A percentile compares a stretch with the other conserved stretches of the same genome.
phyloP scores from a whole-genome alignment of 768 basidiomycete species.

The Trametes villosa region DNA sequence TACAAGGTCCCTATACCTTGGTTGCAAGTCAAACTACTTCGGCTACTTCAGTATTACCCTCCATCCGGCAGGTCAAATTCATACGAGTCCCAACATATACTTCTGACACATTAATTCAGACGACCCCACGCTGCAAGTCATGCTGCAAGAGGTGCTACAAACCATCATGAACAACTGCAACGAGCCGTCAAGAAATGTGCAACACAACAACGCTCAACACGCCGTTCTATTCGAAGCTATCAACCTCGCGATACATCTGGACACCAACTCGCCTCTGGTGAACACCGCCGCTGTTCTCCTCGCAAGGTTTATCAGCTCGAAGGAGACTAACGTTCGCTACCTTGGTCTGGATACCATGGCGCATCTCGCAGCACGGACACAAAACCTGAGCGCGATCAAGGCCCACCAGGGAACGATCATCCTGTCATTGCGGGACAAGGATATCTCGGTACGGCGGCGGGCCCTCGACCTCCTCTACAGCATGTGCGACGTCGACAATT shows the following conservation, averaged over 20 bases:
- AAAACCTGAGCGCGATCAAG: constrained; percentile 91
- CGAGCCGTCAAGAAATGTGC: constrained; percentile 91
- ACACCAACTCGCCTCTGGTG: constrained; percentile 88
- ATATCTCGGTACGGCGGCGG: constrained; percentile 93
- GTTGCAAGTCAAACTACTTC: constrained; percentile 95
- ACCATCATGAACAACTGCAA: constrained; percentile 90
- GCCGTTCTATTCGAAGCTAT: constrained; percentile 99
- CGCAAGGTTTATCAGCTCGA: constrained; percentile 95
- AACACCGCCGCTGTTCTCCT: constrained; percentile 87
- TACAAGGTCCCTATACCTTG: constrained; percentile 98
- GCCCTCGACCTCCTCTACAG: constrained; percentile 96
- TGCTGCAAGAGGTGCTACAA: constrained; percentile 82
- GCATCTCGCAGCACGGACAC: constrained; percentile 92
- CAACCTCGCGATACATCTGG: constrained; percentile 92
- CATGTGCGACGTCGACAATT: constrained; percentile 99
- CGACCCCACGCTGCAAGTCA: constrained; percentile 77
- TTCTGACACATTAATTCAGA: constrained; percentile 50
- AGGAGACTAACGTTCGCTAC: constrained; percentile 98
- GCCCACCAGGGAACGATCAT: constrained; percentile 96
- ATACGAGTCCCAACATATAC: neutral
- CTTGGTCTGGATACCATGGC: constrained; percentile 98
- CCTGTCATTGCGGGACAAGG: constrained; percentile 91
- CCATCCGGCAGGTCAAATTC: constrained; percentile 73
- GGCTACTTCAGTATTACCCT: constrained; percentile 93
- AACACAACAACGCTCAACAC: constrained; percentile 98